These are phyloP conservation scores for Fusarium pininemorale DNA, from an alignment of 2,329 filamentous ascomycete genomes.

Conservation along the genomic window DNA sequence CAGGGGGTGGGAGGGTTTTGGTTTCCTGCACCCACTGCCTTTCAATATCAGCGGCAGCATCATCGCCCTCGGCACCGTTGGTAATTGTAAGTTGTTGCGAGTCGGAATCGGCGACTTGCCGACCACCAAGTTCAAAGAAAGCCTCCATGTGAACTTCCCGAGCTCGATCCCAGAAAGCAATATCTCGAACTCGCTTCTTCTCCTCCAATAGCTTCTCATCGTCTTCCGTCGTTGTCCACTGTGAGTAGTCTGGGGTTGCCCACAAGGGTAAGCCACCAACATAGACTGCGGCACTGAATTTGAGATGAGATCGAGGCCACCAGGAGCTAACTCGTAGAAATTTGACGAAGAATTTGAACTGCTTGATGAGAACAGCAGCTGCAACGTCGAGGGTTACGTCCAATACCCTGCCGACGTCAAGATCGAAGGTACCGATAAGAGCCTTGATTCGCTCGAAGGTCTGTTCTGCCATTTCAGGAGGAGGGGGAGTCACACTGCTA, in stretches of 20 bases:
- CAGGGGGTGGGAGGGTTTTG: constrained; percentile 81
- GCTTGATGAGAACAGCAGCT: constrained; percentile 90
- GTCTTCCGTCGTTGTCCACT: constrained; percentile 72
- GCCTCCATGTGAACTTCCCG: constrained; percentile 79
- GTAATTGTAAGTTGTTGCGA: constrained; percentile 55
- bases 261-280: constrained; percentile 80
- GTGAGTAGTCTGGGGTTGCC: constrained; percentile 77
- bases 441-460: constrained; percentile 94
- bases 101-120: constrained; percentile 70
- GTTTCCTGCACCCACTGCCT: constrained; percentile 83
- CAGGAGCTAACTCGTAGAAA: constrained; percentile 91
- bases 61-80: constrained; percentile 50
- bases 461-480: constrained; percentile 78
- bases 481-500: constrained; percentile 77
- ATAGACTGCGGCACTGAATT: constrained; percentile 56
- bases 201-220: constrained; percentile 68
- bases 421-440: constrained; percentile 94
- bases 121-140: constrained; percentile 88
- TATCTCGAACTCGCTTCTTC: constrained; percentile 72
- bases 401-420: constrained; percentile 93
- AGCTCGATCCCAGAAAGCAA: constrained; percentile 83
- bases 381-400: constrained; percentile 97
- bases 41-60: constrained; percentile 64
- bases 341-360: constrained; percentile 94
- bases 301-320: constrained; percentile 79